Conservation (phyloP, 2,329 filamentous ascomycete species). For the Pyricularia sp. region DNA sequence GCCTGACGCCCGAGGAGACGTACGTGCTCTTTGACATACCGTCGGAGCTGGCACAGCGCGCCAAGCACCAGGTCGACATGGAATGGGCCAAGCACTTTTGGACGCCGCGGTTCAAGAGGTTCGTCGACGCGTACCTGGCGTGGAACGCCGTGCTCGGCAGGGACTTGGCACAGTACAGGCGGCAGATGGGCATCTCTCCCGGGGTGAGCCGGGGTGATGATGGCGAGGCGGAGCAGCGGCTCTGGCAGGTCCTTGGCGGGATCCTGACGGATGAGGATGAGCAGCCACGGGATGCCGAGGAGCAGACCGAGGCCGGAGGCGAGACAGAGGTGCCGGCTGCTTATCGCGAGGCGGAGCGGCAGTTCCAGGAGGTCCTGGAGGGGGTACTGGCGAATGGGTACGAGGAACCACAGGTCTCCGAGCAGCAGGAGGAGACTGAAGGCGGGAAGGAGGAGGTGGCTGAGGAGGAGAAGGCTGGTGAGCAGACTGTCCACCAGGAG, state of each 20-base stretch:
- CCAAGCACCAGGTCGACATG: neutral
- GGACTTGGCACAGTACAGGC: neutral
- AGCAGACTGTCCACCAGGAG: neutral
- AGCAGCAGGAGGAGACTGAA: neutral
- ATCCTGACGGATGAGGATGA: neutral
- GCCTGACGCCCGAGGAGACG: neutral
- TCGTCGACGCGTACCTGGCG: neutral
- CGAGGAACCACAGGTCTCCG: no score
- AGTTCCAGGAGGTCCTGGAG: no score
- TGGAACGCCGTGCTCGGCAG: neutral
- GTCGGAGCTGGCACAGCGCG: neutral
- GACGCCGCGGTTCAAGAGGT: conserved; percentile 13
- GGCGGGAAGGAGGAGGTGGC: neutral
- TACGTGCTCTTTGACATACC: neutral
- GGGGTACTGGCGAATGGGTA: no score
- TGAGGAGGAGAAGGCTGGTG: neutral
- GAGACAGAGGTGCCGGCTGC: no score
- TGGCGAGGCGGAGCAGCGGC: neutral
- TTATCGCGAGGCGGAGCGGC: no score
- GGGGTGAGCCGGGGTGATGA: neutral
- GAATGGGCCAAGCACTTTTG: neutral
- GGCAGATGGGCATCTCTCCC: neutral
- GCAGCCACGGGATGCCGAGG: neutral
- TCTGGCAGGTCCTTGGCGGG: neutral
- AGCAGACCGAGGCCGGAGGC: neutral